Percentiles rank a stretch among this genome's conserved stretches.
phyloP scores from a whole-genome alignment of 2,329 filamentous ascomycete genomes.

The Rhexocercosporidium sp. region DNA sequence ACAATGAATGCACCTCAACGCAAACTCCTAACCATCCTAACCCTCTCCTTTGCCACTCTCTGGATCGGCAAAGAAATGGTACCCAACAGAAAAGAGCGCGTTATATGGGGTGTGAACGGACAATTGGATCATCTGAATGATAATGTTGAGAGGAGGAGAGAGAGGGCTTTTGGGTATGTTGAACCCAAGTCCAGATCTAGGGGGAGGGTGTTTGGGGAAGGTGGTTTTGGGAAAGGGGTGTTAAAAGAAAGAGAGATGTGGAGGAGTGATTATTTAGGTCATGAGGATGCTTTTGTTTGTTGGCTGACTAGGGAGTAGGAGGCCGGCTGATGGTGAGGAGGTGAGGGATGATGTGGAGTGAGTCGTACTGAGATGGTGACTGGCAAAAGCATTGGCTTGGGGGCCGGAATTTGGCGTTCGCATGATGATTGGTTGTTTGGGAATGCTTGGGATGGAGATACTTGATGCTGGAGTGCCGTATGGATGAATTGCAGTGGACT shows the following conservation, averaged over 20 bases:
- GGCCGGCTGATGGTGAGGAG: neutral
- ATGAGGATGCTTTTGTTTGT: constrained; percentile 2
- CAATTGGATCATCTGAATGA: constrained; percentile 18
- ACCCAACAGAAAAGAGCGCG: constrained; percentile 10
- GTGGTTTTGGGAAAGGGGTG: neutral
- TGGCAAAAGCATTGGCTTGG: neutral
- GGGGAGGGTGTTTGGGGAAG: neutral
- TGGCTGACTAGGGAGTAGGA: constrained; percentile 9
- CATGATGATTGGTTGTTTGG: too few species aligned
- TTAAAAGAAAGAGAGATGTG: neutral
- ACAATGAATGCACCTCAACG: neutral
- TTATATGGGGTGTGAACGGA: constrained; percentile 17
- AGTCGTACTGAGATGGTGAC: neutral
- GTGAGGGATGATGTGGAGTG: neutral
- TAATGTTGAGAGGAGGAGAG: neutral
- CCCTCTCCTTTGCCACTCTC: neutral
- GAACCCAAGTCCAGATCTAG: neutral
- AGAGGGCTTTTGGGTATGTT: constrained; percentile 6
- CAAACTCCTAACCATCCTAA: neutral
- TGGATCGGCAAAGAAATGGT: constrained; percentile 6
- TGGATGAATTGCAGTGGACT: too few species aligned
- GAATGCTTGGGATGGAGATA: too few species aligned
- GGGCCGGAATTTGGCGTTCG: neutral
- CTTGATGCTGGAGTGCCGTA: too few species aligned
- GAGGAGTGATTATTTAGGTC: constrained; percentile 8